Evolutionary conservation across 2,329 filamentous ascomycete genomes (phyloP), one percentile per base, ranked within the genome.

Genomic region (Ceratocystis harringtonii): DNA sequence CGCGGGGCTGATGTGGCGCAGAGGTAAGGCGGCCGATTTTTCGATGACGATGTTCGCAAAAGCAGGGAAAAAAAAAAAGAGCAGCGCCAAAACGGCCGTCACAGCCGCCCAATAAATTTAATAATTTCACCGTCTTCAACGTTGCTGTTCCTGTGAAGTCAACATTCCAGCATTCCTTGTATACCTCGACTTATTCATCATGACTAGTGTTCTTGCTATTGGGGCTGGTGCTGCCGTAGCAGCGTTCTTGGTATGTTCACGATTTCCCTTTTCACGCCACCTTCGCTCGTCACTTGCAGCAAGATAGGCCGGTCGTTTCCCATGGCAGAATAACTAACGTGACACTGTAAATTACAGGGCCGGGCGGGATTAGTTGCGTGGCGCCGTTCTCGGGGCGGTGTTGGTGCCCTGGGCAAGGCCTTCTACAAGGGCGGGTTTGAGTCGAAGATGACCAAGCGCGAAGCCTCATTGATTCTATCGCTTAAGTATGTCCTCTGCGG

Each of bases 371-470:
- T 95, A 48, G 88, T 97, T 72, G 94, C 94, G 70, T 84, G 92
- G 75, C 86, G 92, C 69, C 85, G 90, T 72, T 95, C 88, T 68
- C 83, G 88, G 68, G 88, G 89, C 69, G 87, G 87, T 69, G 80
- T 89, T 61, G 88, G 88, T 70, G 86, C 88, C 44, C 79, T 96
- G 71, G 94, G 94, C 71, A 91, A 92, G 76, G 86, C 91, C 52
- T 99, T 91, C 74, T 97, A 96, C 82, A 99, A 97, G 77, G 94
- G 94, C 70, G 94, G 94, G n/a, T 99, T 99, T 74, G 94, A 99
- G 78, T 81, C 85, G 68, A 89, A 88, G 76, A 99, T 99, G 92
- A 96, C 85, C 75, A 84, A 88, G 75, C 86, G 88, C 75, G 94
- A 99, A 78, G 94, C 94, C 25, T 82, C 91, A 3, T 78, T 99